Evolutionary conservation across 1,284 basidiomycete genomes (phyloP).

Genomic region (Stygiomarasmius scandens): DNA sequence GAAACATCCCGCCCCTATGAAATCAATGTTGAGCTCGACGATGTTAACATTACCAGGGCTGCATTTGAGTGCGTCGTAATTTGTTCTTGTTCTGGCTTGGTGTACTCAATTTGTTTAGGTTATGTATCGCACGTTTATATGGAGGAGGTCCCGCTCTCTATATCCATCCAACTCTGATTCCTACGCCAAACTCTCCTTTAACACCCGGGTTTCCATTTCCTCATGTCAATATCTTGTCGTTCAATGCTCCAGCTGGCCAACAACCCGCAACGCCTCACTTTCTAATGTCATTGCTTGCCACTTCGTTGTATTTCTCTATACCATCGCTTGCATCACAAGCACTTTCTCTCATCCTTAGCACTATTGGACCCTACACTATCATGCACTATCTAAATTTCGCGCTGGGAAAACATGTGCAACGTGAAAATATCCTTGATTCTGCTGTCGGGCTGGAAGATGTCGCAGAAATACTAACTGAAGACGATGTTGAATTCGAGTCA

Average conservation of each 20-base stretch:
- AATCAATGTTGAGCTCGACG: conserved; percentile 77
- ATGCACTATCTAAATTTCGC: conserved; percentile 84
- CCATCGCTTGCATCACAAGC: conserved; percentile 78
- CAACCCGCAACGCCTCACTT: conserved; percentile 83
- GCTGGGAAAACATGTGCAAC: conserved; percentile 70
- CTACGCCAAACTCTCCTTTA: conserved; percentile 68
- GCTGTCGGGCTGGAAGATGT: conserved; percentile 74
- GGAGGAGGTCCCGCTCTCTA: conserved; percentile 81
- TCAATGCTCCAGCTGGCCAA: conserved; percentile 47
- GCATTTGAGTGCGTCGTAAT: conserved; percentile 39
- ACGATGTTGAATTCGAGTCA: conserved; percentile 29
- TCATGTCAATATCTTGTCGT: conserved; percentile 29
- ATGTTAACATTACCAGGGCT: conserved; percentile 83
- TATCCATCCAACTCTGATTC: conserved; percentile 66
- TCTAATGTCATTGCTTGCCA: conserved; percentile 85
- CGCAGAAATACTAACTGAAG: conserved; percentile 51
- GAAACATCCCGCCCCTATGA: conserved; percentile 48
- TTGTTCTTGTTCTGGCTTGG: conserved; percentile 11
- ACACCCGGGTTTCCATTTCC: conserved; percentile 61
- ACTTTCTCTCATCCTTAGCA: conserved; percentile 70
- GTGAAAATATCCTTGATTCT: conserved; percentile 42
- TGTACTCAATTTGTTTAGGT: conserved; percentile 45
- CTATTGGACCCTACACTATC: conserved; percentile 81
- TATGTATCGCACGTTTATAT: conserved; percentile 83
- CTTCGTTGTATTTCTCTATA: conserved; percentile 85